Conservation (phyloP, 2,329 filamentous ascomycete genomes). For the Colletotrichum sp. region DNA sequence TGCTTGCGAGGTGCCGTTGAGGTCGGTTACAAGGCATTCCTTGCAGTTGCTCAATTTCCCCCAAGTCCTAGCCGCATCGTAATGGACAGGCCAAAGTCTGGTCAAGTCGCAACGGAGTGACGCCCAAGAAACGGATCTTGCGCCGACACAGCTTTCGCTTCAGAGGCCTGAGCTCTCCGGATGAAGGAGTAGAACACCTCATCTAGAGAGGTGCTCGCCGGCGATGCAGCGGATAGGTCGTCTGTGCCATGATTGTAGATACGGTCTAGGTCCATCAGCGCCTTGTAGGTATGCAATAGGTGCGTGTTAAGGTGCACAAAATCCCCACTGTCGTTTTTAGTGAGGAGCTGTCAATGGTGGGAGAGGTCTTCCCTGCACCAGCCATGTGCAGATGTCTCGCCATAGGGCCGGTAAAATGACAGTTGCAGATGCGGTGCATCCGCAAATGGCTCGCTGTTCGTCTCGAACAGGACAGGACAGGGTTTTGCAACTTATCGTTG, state of each 20-base stretch:
- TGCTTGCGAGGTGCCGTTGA: neutral
- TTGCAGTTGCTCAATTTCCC: neutral
- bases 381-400: constrained; percentile 36
- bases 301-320: neutral
- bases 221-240: neutral
- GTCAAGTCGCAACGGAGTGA: neutral
- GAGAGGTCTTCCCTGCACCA: constrained; percentile 26
- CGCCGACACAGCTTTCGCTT: neutral
- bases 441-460: neutral
- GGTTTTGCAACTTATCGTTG: neutral
- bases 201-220: neutral
- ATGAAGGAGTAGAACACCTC: neutral
- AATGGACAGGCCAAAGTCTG: neutral
- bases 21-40: neutral
- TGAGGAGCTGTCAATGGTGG: constrained; percentile 13
- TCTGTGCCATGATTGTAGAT: neutral
- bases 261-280: neutral
- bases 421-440: constrained; percentile 9
- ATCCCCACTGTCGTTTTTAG: constrained; percentile 19
- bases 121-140: neutral
- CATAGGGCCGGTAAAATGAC: constrained; percentile 36
- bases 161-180: neutral
- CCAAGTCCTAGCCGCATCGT: neutral
- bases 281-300: neutral
- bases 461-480: neutral